Evolutionary conservation across 257 asterid species (phyloP).

Genomic region (Nicotiana noctiflora): DNA sequence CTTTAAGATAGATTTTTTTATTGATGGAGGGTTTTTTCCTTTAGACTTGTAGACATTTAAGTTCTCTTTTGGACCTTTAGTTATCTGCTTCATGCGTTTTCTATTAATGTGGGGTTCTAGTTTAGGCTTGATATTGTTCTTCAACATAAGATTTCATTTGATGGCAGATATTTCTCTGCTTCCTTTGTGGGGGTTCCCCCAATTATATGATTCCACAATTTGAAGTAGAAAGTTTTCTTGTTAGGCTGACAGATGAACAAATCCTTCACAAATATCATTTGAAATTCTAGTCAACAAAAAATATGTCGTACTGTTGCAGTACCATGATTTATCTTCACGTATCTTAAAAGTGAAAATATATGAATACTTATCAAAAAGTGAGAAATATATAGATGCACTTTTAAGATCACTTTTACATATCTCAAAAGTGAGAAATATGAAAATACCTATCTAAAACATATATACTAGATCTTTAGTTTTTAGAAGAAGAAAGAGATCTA

Average conservation of each 20-base stretch:
- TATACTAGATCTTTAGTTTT: not conserved
- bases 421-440: not conserved
- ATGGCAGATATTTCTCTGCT: no score
- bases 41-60: no score
- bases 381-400: no score
- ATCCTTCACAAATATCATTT: not conserved
- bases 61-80: not conserved
- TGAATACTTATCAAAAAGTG: no score
- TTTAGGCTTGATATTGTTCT: no score
- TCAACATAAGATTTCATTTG: not conserved
- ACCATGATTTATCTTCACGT: not conserved
- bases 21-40: conserved; percentile 7
- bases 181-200: no score
- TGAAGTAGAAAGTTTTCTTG: not conserved
- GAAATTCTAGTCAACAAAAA: not conserved
- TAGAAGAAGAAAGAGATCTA: not conserved
- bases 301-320: not conserved
- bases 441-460: not conserved
- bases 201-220: not conserved
- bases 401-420: no score
- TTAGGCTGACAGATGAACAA: not conserved
- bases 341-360: no score
- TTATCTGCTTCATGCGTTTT: not conserved
- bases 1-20: not conserved
- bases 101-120: not conserved